A percentile compares a stretch with the other conserved stretches of the same genome.
Evolutionary conservation across 441 rosid genomes (phyloP).

Genomic region (Eutrema salsugineum): DNA sequence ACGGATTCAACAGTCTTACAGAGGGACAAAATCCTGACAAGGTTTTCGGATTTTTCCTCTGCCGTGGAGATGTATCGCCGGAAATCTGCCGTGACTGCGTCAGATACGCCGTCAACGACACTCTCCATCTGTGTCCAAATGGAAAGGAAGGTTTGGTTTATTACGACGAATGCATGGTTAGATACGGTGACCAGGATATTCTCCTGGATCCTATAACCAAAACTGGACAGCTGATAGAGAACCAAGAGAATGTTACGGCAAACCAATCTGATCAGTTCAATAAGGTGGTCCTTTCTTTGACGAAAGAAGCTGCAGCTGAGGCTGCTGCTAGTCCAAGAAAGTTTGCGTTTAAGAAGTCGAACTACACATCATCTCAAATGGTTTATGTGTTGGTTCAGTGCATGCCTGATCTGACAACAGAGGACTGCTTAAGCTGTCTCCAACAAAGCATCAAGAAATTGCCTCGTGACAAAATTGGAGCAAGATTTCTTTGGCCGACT

Average conservation of each 20-base stretch:
- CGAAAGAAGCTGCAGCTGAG: neutral
- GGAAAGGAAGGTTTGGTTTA: neutral
- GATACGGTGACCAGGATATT: neutral
- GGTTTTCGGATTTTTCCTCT: slow-evolving; percentile 3
- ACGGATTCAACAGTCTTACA: neutral
- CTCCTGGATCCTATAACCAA: neutral
- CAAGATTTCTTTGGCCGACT: neutral
- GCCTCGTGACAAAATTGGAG: neutral
- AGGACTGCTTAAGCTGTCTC: neutral
- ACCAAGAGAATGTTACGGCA: neutral
- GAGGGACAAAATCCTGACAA: neutral
- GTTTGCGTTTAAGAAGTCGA: neutral
- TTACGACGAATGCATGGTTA: neutral
- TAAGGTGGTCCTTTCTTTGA: neutral
- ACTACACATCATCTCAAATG: no score
- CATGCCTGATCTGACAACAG: neutral
- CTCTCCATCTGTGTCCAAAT: neutral
- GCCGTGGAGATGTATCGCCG: neutral
- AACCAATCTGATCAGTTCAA: neutral
- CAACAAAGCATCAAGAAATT: neutral
- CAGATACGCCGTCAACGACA: neutral
- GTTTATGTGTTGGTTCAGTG: neutral
- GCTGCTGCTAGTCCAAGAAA: neutral
- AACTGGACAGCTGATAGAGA: neutral
- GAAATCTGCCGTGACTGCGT: slow-evolving; percentile 6